These are phyloP conservation scores for Scytalidium sp. DNA, from an alignment of 2,329 filamentous ascomycete species.

Conservation along the genomic window DNA sequence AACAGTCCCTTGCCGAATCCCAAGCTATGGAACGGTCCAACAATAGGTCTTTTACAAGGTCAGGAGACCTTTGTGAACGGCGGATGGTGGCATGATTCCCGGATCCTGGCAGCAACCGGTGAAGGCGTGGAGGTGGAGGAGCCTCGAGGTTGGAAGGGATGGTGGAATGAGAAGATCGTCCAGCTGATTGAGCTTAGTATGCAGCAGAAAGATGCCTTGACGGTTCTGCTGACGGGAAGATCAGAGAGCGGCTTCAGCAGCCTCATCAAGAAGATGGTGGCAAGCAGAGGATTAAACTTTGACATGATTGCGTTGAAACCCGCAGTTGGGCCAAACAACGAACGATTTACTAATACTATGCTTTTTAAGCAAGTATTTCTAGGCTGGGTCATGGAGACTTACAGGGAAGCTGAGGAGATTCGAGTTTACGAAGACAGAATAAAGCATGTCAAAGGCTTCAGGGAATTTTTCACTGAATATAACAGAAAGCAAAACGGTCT, in stretches of 20 bases:
- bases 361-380: constrained; percentile 89
- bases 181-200: constrained; percentile 78
- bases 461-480: constrained; percentile 77
- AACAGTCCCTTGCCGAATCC: constrained; percentile 86
- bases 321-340: constrained; percentile 72
- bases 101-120: constrained; percentile 82
- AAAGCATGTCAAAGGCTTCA: constrained; percentile 75
- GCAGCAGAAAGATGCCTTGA: constrained; percentile 79
- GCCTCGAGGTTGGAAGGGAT: constrained; percentile 78
- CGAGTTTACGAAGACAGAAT: constrained; percentile 68
- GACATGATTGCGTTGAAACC: constrained; percentile 90
- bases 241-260: constrained; percentile 74
- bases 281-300: constrained; percentile 76
- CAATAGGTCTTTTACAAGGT: constrained; percentile 72
- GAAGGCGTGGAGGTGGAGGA: constrained; percentile 81
- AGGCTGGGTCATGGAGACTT: constrained; percentile 78
- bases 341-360: constrained; percentile 81
- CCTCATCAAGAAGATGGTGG: constrained; percentile 76
- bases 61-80: constrained; percentile 77
- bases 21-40: constrained; percentile 77
- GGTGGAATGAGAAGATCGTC: constrained; percentile 93
- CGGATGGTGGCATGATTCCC: constrained; percentile 95
- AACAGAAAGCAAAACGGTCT: constrained; percentile 55
- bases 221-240: constrained; percentile 83
- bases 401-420: constrained; percentile 78